Evolutionary conservation across 2,329 filamentous ascomycete genomes (phyloP).

Genomic region (Colletotrichum phormii): DNA sequence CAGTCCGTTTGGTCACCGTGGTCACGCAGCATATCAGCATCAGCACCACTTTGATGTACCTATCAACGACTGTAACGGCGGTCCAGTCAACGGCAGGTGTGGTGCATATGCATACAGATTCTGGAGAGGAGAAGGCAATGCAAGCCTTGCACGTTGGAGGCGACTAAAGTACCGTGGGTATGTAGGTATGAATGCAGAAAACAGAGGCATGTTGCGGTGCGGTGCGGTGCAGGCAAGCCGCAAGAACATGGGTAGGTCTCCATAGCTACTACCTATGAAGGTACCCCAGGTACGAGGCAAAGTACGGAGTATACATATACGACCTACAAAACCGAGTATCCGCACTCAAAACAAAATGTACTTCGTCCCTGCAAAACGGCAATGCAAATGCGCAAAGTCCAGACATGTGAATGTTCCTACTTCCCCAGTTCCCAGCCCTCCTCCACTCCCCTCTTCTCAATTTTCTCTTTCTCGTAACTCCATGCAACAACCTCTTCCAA

Average conservation of each 20-base stretch:
- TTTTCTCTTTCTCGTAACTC: neutral
- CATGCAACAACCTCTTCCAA: neutral
- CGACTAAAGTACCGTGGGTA: neutral
- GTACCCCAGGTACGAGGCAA: neutral
- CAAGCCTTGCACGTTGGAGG: neutral
- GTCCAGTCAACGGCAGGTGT: neutral
- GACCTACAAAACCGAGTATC: neutral
- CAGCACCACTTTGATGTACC: neutral
- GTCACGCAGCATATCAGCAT: neutral
- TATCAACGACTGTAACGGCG: neutral
- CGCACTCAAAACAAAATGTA: neutral
- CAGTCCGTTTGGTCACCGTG: neutral
- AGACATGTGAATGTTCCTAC: slow-evolving; percentile 33
- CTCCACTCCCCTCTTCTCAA: neutral
- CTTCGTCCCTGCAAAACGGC: neutral
- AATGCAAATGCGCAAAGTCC: neutral
- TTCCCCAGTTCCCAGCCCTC: neutral
- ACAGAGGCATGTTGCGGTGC: neutral
- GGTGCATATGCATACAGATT: slow-evolving; percentile 3
- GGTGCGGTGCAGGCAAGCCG: neutral
- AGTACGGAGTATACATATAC: neutral
- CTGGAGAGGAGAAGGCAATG: slow-evolving; percentile 5
- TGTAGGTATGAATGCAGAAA: neutral
- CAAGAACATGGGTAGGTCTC: slow-evolving; percentile 1
- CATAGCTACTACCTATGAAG: neutral